Conservation (phyloP, 164 flowering plant species). For the Brasenia schreberi region DNA sequence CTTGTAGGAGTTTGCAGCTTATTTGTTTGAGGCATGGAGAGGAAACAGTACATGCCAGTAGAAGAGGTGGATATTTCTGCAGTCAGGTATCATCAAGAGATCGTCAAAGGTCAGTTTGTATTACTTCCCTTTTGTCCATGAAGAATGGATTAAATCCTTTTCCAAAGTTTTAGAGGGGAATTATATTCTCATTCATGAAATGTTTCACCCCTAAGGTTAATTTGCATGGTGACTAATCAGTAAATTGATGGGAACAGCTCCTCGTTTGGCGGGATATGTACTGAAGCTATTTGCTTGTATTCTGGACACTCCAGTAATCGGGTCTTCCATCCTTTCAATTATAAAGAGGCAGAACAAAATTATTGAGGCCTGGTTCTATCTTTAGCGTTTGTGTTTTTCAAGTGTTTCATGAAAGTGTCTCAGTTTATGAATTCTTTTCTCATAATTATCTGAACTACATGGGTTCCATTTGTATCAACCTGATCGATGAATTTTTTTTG, state of each 20-base stretch:
- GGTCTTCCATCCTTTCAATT: slow-evolving; percentile 27
- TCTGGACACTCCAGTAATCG: slow-evolving; percentile 42
- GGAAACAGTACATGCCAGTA: too few species aligned
- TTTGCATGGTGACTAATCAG: background rate
- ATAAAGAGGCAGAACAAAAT: slow-evolving; percentile 57
- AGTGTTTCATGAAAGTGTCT: too few species aligned
- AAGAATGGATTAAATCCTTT: background rate
- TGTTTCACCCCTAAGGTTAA: background rate
- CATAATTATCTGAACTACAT: too few species aligned
- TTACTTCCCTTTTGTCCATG: background rate
- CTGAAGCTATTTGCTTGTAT: slow-evolving; percentile 51
- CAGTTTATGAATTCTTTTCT: too few species aligned
- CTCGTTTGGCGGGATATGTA: slow-evolving; percentile 51
- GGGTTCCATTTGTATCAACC: too few species aligned
- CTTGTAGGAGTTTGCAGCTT: too few species aligned
- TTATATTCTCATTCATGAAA: background rate
- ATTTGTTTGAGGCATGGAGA: too few species aligned
- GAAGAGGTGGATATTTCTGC: slow-evolving; percentile 43
- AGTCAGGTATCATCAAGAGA: slow-evolving; percentile 39
- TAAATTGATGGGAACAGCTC: slow-evolving; percentile 32
- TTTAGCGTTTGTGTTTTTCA: background rate
- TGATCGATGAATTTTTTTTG: too few species aligned
- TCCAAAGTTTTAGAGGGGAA: background rate
- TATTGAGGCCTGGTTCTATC: slow-evolving; percentile 32
- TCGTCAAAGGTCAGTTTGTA: slow-evolving; percentile 27